Evolutionary conservation across 768 basidiomycete species (phyloP), one percentile per base, ranked within the genome.

Genomic region (Dictyophora rubrovolvata): DNA sequence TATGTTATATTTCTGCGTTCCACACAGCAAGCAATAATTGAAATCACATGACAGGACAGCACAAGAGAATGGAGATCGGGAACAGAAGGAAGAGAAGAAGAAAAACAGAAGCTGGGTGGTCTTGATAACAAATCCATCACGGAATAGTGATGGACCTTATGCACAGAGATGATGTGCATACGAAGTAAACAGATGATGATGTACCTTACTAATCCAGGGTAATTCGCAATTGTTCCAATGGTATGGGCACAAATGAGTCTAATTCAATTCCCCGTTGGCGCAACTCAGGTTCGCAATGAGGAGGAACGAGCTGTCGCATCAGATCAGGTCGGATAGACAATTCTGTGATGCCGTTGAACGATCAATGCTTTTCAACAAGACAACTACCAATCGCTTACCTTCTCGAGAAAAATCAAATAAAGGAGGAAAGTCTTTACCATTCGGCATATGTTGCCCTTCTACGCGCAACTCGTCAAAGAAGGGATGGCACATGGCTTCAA

Each of bases 391-490:
- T 28, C 36, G 75, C 90, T 74, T 65, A 93, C 93, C 93, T 76
- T 96, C 95, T 63, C 89, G 85, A 58, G 93, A 92, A 70, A 96
- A 97, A 76, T 99, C 83, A 73, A 99, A 98, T 64, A 99, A 74
- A 35, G 81, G 80, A 1, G 96, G 96, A 74, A 97, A 91, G 55
- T 95, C 92, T 72, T 92, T 94, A 62, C 96, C 94, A 65, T 94
- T 96, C 8, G 94, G 93, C 91, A 99, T 91, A 72, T 85, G 83
- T 49, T 90, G 88, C 0, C 91, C 93, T 69, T 94, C 90, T 48
- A 79, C 80, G 63, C 92, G 84, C 66, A 99, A 73, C 73, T 99
- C 96, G 69, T 98, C 94, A 71, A 99, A 99, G 86, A 98, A 94
- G 23, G 89, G 85, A 69, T 95, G 86, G 63, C 91, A 79, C 92